These are phyloP conservation scores for Hypomontagnella monticulosa DNA, from an alignment of 495 filamentous ascomycete genomes.

Conservation along the genomic window DNA sequence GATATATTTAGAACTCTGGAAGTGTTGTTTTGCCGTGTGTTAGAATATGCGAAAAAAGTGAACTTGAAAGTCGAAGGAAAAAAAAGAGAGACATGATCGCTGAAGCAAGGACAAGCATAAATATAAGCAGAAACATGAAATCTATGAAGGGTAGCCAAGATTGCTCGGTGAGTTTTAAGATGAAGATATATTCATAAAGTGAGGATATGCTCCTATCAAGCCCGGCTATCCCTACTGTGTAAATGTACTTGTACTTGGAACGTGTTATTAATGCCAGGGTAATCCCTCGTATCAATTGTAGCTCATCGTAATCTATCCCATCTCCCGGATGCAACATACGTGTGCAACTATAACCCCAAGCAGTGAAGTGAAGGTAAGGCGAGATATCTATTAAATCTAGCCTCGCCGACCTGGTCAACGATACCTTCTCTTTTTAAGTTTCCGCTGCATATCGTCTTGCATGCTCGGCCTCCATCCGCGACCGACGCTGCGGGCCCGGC, in stretches of 20 bases:
- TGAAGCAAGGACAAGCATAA: too few relatives aligned
- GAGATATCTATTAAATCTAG: neutral
- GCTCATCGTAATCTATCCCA: constrained; percentile 18
- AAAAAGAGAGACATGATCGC: too few relatives aligned
- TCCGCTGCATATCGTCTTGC: constrained; percentile 25
- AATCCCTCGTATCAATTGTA: constrained; percentile 22
- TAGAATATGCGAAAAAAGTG: too few relatives aligned
- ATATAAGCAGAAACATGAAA: too few relatives aligned
- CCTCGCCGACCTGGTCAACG: constrained; percentile 9
- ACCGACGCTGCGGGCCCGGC: constrained; percentile 73
- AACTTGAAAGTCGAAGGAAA: too few relatives aligned
- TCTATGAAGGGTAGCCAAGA: too few relatives aligned
- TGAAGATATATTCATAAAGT: too few relatives aligned
- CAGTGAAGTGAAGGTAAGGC: constrained; percentile 5
- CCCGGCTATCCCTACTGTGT: too few relatives aligned
- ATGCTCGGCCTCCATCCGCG: constrained; percentile 65
- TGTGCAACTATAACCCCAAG: constrained; percentile 6
- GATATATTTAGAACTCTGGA: too few relatives aligned
- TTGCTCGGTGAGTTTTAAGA: too few relatives aligned
- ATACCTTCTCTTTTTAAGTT: constrained; percentile 17
- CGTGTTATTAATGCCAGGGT: constrained; percentile 6
- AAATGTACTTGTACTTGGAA: constrained; percentile 5
- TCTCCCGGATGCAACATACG: constrained; percentile 36
- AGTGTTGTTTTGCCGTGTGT: too few relatives aligned
- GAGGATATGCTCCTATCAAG: too few relatives aligned